Evolutionary conservation across 2,329 filamentous ascomycete genomes (phyloP), one percentile per base, ranked within the genome.

Genomic region (Coniochaeta pulveracea): DNA sequence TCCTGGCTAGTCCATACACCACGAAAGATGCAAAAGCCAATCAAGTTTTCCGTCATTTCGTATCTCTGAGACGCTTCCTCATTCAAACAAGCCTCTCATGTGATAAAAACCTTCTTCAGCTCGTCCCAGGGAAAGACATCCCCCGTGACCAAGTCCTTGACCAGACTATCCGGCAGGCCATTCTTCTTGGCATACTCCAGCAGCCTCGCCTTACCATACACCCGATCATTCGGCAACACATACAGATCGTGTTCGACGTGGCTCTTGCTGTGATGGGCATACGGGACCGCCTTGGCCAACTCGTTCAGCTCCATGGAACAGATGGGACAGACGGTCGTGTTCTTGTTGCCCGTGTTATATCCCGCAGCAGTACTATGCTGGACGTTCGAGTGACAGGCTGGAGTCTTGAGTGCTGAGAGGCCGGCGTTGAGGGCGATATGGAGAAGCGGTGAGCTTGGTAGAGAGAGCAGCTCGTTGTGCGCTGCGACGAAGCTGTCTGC

Each of bases 291-390:
- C 33, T 80, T 69, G 2, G 91, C 89, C 21, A 98, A 71, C 48
- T 88, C 83, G 54, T 96, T 96, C 36, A 98, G 72, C 58, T 98
- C 91, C 1, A 82, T 91, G 30, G 82, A 91, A 63, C 91, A 98
- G 50, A 98, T 96, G 3, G 91, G 91, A 47, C 91, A 98, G 26
- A 96, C 76, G 28, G 17, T 17, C 8, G 28, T 19, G 10, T 19
- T 19, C 10, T 9, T 5, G 4, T 19, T 7, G 31, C 76, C 80
- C 6, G 82, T 80, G 2, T 76, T 76, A 1, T 80, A 70, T 18
- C n/a, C 21, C 63, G 66, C n/a, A 59, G 48, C 6, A 44, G 47
- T 31, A 42, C 40, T 29, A 44, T 21, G 42, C 8, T 23, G 35
- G 16, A 40, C 34, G 36, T 32, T 29, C 44, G 31, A 43, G 59